Evolutionary conservation across 1,284 basidiomycete species (phyloP), one percentile per base, ranked within the genome.

Genomic region (Rhodotorula sp.): DNA sequence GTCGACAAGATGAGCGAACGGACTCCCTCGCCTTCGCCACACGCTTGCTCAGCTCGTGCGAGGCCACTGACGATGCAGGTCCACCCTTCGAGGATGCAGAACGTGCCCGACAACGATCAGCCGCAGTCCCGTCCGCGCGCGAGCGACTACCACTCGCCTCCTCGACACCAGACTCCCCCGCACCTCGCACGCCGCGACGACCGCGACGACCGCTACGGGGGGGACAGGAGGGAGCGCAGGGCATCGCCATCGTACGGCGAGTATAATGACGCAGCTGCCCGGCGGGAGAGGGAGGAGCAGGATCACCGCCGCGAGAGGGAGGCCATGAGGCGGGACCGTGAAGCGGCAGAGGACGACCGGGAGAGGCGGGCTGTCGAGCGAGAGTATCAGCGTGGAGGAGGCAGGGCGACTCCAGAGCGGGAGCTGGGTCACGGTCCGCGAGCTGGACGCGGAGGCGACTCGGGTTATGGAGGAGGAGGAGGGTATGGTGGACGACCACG

Each of bases 191-290:
- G 22, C 9, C 36, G 10, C 55, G 20, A n/a, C 20, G 30, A 19
- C 36, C 39, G 39, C 39, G 39, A 44, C 11, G 39, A 44, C 39
- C 39, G 39, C 39, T 44, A 44, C 19, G 39, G 39, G 19, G 39
- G 39, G 13, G 39, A 44, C 39, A 44, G 39, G 39, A 29, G 29
- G 24, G 29, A 47, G 0, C 39, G 71, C 29, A 59, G 74, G 20
- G 53, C 72, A 0, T 74, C 70, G 0, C 75, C 75, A 17, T 64
- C 59, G 13, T 76, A 76, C 70, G 68, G 64, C 10, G 10, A 32
- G 0, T 70, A 71, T 63, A 44, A 57, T 27, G 22, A 39, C 59
- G 6, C 4, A 19, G 20, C 30, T 44, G 39, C 39, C 39, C 11
- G 39, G 39, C 39, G 39, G 39, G 39, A 44, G 13, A 44, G 39